Base-by-base conservation (phyloP, 495 filamentous ascomycete genomes). In the Cudoniella acicularis region DNA sequence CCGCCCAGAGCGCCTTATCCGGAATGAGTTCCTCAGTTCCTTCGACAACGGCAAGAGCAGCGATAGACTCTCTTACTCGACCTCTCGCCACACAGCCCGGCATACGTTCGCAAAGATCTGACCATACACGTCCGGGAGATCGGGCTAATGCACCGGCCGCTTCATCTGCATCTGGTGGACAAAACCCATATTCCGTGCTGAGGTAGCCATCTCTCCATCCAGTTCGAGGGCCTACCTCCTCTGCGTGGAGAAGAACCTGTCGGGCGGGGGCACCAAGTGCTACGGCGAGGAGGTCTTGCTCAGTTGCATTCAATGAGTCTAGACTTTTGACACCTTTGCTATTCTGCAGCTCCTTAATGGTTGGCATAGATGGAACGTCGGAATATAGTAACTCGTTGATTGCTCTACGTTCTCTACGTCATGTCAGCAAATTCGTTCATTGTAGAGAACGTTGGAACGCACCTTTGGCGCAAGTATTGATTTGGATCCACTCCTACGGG, bases 191-290 rank as follows among this genome's bases (percentile, higher is more conserved):
- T 52, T 75, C 73, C 47, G 71, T 70, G 42, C 73, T 77, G 20
- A 82, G 76, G 62, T 80, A 81, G 0, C 79, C 79, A 55, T 82
- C 79, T 56, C 77, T 69, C 76, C 76, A 82, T 27, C 79, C 79
- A 9, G 79, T 80, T 50, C 65, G 62, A 1, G 75, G 69, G 0
- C 79, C 79, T 20, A 80, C 74, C 52, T 78, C 74, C 61, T 82
- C 79, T 22, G 79, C 79, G 46, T 77, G 66, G 36, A 78, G 64
- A 59, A 80, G 76, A 30, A 82, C 79, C 48, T 77, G 77, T 10
- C 79, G 72, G 20, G 75, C 78, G 3, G 79, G 79, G 0, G 78
- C 78, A 2, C 79, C 78, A 3, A 82, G 68, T 9, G 79, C 79
- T 0, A 76, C 70, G 6, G 77, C 78, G 24, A 82, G 67, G 11